Conservation (phyloP, 2,329 filamentous ascomycete species). For the Hypoxylon sp. region DNA sequence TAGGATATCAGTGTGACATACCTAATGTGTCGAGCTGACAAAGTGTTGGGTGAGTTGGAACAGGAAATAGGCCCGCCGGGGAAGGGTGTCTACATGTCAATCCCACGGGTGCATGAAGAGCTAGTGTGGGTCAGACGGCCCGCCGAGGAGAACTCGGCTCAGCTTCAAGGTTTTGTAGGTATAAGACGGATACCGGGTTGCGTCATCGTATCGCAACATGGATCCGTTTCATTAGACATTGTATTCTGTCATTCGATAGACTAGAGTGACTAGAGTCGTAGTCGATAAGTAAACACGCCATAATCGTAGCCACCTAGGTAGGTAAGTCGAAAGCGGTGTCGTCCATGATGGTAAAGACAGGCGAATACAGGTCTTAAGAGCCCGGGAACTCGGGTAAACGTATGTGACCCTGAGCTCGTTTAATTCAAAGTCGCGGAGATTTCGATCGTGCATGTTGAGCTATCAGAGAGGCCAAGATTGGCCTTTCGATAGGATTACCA, state of each 20-base stretch:
- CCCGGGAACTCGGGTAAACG: conserved; percentile 37
- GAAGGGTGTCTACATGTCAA: conserved; percentile 8
- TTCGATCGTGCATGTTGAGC: conserved; percentile 29
- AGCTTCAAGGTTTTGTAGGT: conserved; percentile 17
- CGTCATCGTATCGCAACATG: conserved; percentile 28
- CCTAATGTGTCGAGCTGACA: conserved; percentile 9
- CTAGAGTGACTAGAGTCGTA: not conserved
- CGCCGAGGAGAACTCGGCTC: conserved; percentile 40
- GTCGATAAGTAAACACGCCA: not conserved
- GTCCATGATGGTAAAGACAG: conserved; percentile 29
- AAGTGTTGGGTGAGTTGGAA: conserved; percentile 10
- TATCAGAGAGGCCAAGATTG: conserved; percentile 28
- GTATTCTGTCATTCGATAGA: conserved; percentile 5
- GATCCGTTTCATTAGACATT: conserved; percentile 1
- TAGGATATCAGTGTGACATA: not conserved
- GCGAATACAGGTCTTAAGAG: conserved; percentile 20
- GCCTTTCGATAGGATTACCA: conserved; percentile 25
- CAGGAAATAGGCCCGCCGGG: conserved; percentile 14
- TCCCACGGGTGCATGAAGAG: conserved; percentile 7
- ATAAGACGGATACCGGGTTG: conserved; percentile 36
- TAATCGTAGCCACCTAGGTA: conserved; percentile 10
- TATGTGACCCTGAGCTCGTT: conserved; percentile 24
- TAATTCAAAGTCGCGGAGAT: conserved; percentile 28
- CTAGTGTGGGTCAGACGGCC: conserved; percentile 37
- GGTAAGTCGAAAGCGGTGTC: not conserved